Base-by-base conservation (phyloP, 495 filamentous ascomycete species). In the Hyaloscypha variabilis region DNA sequence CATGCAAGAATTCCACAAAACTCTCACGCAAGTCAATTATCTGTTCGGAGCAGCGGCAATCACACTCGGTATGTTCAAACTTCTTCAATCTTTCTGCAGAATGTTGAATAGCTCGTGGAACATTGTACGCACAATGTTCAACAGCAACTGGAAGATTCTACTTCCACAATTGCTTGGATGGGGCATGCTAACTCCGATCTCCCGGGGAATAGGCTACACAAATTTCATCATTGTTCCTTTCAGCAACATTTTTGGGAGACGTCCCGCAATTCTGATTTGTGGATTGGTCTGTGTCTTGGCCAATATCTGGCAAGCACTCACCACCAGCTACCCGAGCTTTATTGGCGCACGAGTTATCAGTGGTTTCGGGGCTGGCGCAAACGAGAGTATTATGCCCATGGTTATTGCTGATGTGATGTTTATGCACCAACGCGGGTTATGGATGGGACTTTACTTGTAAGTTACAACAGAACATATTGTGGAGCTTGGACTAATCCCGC, bases 351-450 rank as follows among this genome's bases (percentile, higher is more conserved):
- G 80, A 67, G 79, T 87, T n/a, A 72, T 89, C n/a, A 87, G 87
- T 71, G 87, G 87, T 0, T 75, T 89, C 52, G 87, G 82, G 17
- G 85, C 86, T 57, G 87, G 76, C 2, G 77, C 79, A 4, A 73
- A 74, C 10, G 78, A 88, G 76, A 86, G 82, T 5, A 77, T 87
- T 14, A 80, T 83, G 71, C 86, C 84, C 0, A 79, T 83, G 57
- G 79, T 88, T 50, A 87, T 88, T 66, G 79, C 85, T n/a, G 87
- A 89, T 68, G 81, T 88, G 39, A 83, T 86, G 72, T 88, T 88
- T 72, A 75, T 89, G 1, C 85, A 89, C 70, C 82, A 88, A 61
- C 77, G 87, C 62, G 87, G 87, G 6, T 79, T 81, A 21, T 88
- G 85, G 74, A 87, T 87, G 67, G 88, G 86, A 8, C 67, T 89